phyloP scores from a whole-genome alignment of 805 yeast genomes.

The Myxozyma kluyveri region DNA sequence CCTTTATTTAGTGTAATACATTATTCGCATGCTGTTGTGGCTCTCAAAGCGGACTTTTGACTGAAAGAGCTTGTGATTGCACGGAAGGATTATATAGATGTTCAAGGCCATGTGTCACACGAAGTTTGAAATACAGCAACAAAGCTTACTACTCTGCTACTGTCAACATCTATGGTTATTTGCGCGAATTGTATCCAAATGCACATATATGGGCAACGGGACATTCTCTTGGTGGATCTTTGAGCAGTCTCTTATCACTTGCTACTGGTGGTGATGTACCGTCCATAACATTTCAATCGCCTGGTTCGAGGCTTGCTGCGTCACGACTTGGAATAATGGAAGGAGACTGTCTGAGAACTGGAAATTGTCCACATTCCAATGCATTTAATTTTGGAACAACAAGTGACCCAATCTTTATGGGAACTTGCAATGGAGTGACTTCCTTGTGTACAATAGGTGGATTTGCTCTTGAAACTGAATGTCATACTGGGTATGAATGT shows the following conservation, averaged over 20 bases:
- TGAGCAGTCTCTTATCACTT: slow-evolving; percentile 68
- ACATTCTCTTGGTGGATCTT: slow-evolving; percentile 90
- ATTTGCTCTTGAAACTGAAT: slow-evolving; percentile 93
- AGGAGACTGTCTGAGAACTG: background rate
- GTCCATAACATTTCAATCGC: slow-evolving; percentile 86
- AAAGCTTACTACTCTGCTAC: slow-evolving; percentile 83
- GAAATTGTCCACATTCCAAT: slow-evolving; percentile 56
- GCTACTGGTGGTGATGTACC: slow-evolving; percentile 82
- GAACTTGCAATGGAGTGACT: slow-evolving; percentile 92
- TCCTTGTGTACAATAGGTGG: slow-evolving; percentile 88
- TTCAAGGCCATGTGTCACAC: slow-evolving; percentile 80
- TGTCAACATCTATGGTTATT: slow-evolving; percentile 72
- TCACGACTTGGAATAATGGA: slow-evolving; percentile 77
- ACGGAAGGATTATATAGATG: slow-evolving; percentile 69
- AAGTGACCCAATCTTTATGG: slow-evolving; percentile 96
- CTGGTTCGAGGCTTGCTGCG: slow-evolving; percentile 85
- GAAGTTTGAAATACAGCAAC: slow-evolving; percentile 58
- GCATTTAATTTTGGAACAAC: slow-evolving; percentile 96
- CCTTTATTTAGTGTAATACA: slow-evolving; percentile 61
- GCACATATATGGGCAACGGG: slow-evolving; percentile 88
- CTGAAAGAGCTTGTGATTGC: slow-evolving; percentile 86
- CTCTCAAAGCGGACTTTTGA: slow-evolving; percentile 85
- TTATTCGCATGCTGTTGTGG: slow-evolving; percentile 96
- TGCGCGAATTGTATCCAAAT: slow-evolving; percentile 61
- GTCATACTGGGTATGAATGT: slow-evolving; percentile 88